These are phyloP conservation scores for Kregervanrija fluxuum DNA, from an alignment of 805 yeast genomes.

Conservation along the genomic window DNA sequence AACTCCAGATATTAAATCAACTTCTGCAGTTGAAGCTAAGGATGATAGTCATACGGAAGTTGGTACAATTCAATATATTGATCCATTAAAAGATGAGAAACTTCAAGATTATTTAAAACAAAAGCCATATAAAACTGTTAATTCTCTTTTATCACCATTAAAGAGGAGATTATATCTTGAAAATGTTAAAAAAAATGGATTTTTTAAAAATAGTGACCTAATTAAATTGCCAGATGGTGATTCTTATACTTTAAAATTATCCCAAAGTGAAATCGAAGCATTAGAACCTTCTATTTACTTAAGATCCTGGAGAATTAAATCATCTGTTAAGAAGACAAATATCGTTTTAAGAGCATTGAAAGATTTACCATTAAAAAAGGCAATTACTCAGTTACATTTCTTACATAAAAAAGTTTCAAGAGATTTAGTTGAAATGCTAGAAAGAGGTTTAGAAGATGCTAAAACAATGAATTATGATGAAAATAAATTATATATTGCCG, in stretches of 20 bases:
- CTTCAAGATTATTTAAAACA: conserved; percentile 48
- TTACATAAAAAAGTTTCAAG: conserved; percentile 70
- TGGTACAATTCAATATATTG: conserved; percentile 12
- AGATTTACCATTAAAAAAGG: conserved; percentile 62
- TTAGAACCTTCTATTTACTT: conserved; percentile 85
- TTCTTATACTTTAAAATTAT: conserved; percentile 42
- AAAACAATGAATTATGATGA: conserved; percentile 49
- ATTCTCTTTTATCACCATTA: conserved; percentile 56
- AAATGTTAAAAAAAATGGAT: conserved; percentile 56
- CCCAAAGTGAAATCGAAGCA: conserved; percentile 60
- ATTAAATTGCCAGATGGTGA: conserved; percentile 39
- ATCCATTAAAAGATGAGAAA: conserved; percentile 24
- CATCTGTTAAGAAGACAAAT: conserved; percentile 86
- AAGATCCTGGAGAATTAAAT: conserved; percentile 73
- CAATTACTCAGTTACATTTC: conserved; percentile 90
- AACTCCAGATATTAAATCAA: conserved; percentile 11
- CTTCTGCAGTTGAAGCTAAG: not conserved
- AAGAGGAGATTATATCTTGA: conserved; percentile 57
- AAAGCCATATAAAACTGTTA: conserved; percentile 46
- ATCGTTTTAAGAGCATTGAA: conserved; percentile 70
- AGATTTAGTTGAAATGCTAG: conserved; percentile 70
- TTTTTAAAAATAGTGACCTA: conserved; percentile 56
- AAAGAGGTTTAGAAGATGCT: conserved; percentile 67
- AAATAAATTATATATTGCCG: conserved; percentile 60
- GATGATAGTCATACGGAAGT: conserved; percentile 2